phyloP scores from a whole-genome alignment of 805 yeast species.

The Maudiozyma bulderi region DNA sequence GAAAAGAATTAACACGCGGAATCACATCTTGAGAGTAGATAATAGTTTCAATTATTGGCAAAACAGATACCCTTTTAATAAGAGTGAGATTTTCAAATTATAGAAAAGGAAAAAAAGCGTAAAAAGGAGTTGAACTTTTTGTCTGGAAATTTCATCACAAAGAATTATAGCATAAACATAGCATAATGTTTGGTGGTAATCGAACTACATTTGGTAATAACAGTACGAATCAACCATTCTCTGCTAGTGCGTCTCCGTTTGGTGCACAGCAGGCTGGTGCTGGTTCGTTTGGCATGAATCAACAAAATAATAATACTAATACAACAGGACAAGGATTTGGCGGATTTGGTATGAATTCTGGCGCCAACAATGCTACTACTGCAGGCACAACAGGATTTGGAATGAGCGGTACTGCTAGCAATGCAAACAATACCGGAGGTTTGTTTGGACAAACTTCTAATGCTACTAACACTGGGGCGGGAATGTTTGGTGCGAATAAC shows the following conservation, averaged over 20 bases:
- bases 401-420: constrained; percentile 5
- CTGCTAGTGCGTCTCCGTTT: constrained; percentile 14
- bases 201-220: constrained; percentile 15
- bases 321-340: constrained; percentile 2
- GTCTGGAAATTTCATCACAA: not conserved
- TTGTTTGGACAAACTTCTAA: not conserved
- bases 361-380: constrained; percentile 16
- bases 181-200: constrained; percentile 15
- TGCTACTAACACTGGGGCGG: not conserved
- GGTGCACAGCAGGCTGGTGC: constrained; percentile 11
- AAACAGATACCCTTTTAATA: too few relatives aligned
- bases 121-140: too few relatives aligned
- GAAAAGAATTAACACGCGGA: too few relatives aligned
- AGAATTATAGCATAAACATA: not conserved
- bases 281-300: constrained; percentile 5
- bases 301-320: not conserved
- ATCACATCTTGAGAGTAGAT: too few relatives aligned
- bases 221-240: constrained; percentile 13
- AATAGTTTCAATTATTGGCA: too few relatives aligned
- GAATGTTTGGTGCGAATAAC: constrained; percentile 4
- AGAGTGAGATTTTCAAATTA: too few relatives aligned
- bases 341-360: constrained; percentile 32
- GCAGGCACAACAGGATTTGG: constrained; percentile 9
- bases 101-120: too few relatives aligned
- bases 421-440: not conserved